Evolutionary conservation across 1,284 basidiomycete species (phyloP).

Genomic region (Cryptococcus sp.): DNA sequence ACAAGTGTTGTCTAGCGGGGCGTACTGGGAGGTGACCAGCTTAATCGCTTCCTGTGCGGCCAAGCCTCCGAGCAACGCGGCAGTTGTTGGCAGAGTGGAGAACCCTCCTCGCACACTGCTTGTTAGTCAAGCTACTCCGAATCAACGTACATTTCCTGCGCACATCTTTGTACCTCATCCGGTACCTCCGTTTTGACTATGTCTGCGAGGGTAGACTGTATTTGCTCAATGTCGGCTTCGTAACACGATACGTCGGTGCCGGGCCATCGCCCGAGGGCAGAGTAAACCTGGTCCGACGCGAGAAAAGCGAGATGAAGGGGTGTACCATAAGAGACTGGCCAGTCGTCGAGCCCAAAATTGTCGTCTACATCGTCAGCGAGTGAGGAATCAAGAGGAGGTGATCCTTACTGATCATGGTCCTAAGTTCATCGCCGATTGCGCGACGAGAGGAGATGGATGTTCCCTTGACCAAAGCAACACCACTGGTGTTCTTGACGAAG

Average conservation of each 20-base stretch:
- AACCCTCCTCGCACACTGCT: conserved; percentile 66
- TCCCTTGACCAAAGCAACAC: conserved; percentile 71
- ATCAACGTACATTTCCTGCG: conserved; percentile 71
- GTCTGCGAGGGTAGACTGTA: conserved; percentile 31
- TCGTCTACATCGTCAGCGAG: neutral
- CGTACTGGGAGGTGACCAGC: conserved; percentile 92
- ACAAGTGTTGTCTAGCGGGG: conserved; percentile 82
- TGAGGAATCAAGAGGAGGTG: too few relatives aligned
- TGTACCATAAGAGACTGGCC: conserved; percentile 2
- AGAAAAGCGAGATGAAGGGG: conserved; percentile 48
- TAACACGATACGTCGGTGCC: conserved; percentile 32
- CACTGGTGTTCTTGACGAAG: conserved; percentile 89
- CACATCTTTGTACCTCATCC: conserved; percentile 59
- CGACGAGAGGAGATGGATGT: conserved; percentile 59
- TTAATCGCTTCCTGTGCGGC: conserved; percentile 98
- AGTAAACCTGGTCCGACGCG: conserved; percentile 49
- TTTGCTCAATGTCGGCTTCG: conserved; percentile 44
- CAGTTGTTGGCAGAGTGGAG: conserved; percentile 84
- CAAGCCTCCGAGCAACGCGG: conserved; percentile 87
- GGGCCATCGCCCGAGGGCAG: conserved; percentile 47
- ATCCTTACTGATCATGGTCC: too few relatives aligned
- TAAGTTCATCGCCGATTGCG: too few relatives aligned
- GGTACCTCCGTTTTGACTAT: conserved; percentile 51
- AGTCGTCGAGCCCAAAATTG: neutral
- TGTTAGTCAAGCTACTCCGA: neutral